Evolutionary conservation across 2,329 filamentous ascomycete species (phyloP), one percentile per base, ranked within the genome.

Genomic region (Clonostachys rhizophaga): DNA sequence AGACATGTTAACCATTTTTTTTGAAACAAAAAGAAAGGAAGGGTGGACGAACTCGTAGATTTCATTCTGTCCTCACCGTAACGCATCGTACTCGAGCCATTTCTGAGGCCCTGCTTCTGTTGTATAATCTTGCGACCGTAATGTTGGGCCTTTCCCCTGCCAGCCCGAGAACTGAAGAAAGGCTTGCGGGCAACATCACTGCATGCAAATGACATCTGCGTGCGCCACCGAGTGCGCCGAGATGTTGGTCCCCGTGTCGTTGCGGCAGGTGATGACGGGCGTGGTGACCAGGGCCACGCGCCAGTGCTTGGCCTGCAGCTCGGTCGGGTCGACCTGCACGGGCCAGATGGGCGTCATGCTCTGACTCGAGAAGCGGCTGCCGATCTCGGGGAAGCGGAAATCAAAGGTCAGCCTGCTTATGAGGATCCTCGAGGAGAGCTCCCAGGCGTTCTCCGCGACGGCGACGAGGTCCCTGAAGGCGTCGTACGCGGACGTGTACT

Each of bases 231-330:
- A 69, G 47, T 69, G 71, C 3, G 70, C 66, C 24, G 68, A 65
- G 42, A 76, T 70, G 46, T 67, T 69, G 41, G 60, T 56, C 13
- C 71, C 74, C 3, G 63, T 69, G 36, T 81, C 76, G 51, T 79
- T 76, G 34, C 76, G 69, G 54, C 77, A 70, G 3, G 75, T 79
- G 42, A 81, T 70, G 9, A 74, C 69, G 1, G 78, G 78, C 0
- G 78, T 79, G 6, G 77, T 72, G 30, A 77, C 73, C 2, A 80
- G 65, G 46, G 73, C 71, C n/a, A 82, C 59, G 6, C 77, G 71
- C 61, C 67, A 74, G 54, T 79, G 75, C 54, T 68, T 68, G 6
- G 67, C 62, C 61, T 79, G 75, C 17, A 81, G 59, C 45, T 71
- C 64, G 47, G 66, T 58, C 1, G 69, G 63, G 35, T 72, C 65